Base-by-base conservation (phyloP, 1,284 basidiomycete genomes). In the Thelephora terrestris region DNA sequence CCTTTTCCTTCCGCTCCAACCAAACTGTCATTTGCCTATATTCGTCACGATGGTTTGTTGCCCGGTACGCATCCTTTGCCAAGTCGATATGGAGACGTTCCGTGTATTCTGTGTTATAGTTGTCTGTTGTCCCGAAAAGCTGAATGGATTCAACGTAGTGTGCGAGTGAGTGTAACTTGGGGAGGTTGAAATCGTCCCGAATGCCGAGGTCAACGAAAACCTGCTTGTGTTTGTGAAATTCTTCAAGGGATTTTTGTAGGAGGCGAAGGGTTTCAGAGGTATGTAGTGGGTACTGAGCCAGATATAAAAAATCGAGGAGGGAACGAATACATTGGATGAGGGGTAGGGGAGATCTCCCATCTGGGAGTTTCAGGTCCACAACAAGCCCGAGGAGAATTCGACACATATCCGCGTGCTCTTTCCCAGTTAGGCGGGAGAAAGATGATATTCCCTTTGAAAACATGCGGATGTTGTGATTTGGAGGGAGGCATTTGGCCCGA, bases 11-110 rank as follows among this genome's bases (percentile, higher is more conserved):
- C 1, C 55, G 46, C 29, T 63, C 53, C 0, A 70, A 55, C 68
- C 68, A 70, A 0, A 37, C 9, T 0, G 62, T 64, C 68, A 70
- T 71, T 40, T 68, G 67, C 0, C 52, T 20, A 24, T 61, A 57
- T 40, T 66, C 61, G 17, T 68, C 60, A 29, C 63, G 62, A 16
- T 53, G 56, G 47, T 68, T 68, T 2, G 60, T 62, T 1, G 64
- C 58, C 5, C 57, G 53, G 40, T 65, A 67, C 0, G 58, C 63
- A 21, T 64, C 51, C 53, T 65, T 62, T 5, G 58, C 54, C 23
- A 58, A 52, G 47, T 64, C 58, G 29, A 65, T 66, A 34, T 66
- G 64, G 4, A 65, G 58, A 0, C 61, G 53, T 46, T 66, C 62
- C 0, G 62, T 47, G 5, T 53, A 54, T 36, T 64, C 60, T 0